A percentile compares a stretch with the other conserved stretches of the same genome.
Evolutionary conservation across 2,329 filamentous ascomycete species (phyloP).

Genomic region (Claviceps sp.): DNA sequence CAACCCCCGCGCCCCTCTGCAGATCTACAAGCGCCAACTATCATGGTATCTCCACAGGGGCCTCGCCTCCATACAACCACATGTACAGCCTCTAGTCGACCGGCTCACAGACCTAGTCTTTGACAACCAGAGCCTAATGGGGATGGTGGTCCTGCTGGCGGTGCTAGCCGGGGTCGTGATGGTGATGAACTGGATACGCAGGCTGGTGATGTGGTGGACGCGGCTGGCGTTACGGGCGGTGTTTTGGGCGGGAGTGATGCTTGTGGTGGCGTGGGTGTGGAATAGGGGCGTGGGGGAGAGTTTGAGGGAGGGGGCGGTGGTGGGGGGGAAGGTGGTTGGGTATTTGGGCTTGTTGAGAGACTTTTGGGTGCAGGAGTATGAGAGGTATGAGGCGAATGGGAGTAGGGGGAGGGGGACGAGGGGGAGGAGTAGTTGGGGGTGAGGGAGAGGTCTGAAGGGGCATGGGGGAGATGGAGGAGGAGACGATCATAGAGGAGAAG

Average conservation of each 20-base stretch:
- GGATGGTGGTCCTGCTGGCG: constrained; percentile 19
- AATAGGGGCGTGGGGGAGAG: constrained; percentile 54
- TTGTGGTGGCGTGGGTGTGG: constrained; percentile 42
- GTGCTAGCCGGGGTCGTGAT: constrained; percentile 42
- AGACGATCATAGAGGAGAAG: too few relatives aligned
- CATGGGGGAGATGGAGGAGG: too few relatives aligned
- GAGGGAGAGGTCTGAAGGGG: too few relatives aligned
- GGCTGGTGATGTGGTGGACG: constrained; percentile 66
- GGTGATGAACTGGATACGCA: constrained; percentile 56
- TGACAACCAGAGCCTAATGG: constrained; percentile 21
- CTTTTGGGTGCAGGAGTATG: constrained; percentile 45
- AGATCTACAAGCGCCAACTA: constrained; percentile 23
- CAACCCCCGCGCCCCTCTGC: constrained; percentile 30
- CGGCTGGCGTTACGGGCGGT: constrained; percentile 47
- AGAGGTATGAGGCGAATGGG: constrained; percentile 17
- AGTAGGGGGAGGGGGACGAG: neutral
- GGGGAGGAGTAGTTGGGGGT: neutral
- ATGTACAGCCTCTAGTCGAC: constrained; percentile 30
- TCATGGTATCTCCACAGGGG: constrained; percentile 15
- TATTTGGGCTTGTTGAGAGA: constrained; percentile 36
- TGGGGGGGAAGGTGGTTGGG: constrained; percentile 29
- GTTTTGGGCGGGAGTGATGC: constrained; percentile 49
- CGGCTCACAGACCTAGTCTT: constrained; percentile 20
- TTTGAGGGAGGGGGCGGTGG: constrained; percentile 39
- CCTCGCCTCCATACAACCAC: constrained; percentile 22